A percentile compares a stretch with the other conserved stretches of the same genome.
These are phyloP conservation scores for Medicago ruthenica DNA, from an alignment of 306 rosid genomes.

Conservation along the genomic window DNA sequence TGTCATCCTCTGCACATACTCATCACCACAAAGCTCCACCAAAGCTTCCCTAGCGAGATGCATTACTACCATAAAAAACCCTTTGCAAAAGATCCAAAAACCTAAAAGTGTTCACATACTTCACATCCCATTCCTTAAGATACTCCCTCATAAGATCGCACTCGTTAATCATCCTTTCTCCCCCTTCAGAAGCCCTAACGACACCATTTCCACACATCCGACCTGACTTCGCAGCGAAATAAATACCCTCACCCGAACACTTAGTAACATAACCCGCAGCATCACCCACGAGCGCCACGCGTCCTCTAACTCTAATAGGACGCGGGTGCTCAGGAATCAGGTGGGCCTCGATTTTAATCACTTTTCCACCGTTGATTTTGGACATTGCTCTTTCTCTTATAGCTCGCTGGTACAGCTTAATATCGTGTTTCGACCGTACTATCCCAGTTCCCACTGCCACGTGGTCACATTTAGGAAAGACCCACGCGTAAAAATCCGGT, in stretches of 20 bases:
- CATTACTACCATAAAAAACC: conserved; percentile 81
- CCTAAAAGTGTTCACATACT: conserved; percentile 62
- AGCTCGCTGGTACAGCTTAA: conserved; percentile 66
- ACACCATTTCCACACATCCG: conserved; percentile 77
- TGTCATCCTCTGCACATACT: conserved; percentile 93
- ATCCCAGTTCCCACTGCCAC: conserved; percentile 98
- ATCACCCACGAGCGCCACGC: conserved; percentile 88
- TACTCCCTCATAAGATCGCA: conserved; percentile 82
- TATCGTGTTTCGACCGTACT: conserved; percentile 64
- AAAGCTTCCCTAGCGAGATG: conserved; percentile 80
- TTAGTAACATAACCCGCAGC: conserved; percentile 92
- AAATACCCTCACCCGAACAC: conserved; percentile 90
- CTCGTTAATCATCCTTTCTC: conserved; percentile 65
- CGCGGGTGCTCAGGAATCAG: conserved; percentile 93
- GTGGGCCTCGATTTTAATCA: conserved; percentile 89
- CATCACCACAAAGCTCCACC: conserved; percentile 93
- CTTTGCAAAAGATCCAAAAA: conserved; percentile 81
- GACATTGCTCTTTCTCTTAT: conserved; percentile 63
- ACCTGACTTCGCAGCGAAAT: conserved; percentile 84
- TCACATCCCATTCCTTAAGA: conserved; percentile 70
- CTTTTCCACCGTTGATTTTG: conserved; percentile 74
- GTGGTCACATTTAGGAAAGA: conserved; percentile 91
- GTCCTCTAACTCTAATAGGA: conserved; percentile 63
- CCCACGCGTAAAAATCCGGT: conserved; percentile 97
- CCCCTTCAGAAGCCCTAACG: conserved; percentile 78